phyloP scores from a whole-genome alignment of 2,329 filamentous ascomycete genomes.

The Rachicladosporium sp. region DNA sequence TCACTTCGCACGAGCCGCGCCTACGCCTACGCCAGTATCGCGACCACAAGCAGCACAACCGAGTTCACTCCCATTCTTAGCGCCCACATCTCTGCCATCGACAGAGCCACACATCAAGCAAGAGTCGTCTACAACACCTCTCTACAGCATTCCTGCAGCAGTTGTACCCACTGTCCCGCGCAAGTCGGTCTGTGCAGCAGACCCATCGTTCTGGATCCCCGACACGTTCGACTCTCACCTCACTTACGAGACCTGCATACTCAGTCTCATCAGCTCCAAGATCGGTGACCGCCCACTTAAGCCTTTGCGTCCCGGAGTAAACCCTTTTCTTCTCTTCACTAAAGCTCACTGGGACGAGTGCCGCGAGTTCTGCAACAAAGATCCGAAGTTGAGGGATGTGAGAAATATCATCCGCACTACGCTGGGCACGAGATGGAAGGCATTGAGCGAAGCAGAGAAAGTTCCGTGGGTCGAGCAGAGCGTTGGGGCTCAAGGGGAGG shows the following conservation, averaged over 20 bases:
- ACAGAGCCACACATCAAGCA: conserved; percentile 14
- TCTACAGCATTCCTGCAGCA: conserved; percentile 2
- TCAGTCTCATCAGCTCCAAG: conserved; percentile 41
- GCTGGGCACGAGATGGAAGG: conserved; percentile 84
- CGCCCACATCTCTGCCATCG: too few relatives aligned
- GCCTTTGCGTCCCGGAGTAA: conserved; percentile 62
- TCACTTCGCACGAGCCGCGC: conserved; percentile 35
- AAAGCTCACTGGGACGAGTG: conserved; percentile 56
- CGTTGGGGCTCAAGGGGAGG: conserved; percentile 54
- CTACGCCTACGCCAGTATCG: conserved; percentile 3
- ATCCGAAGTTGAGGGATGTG: conserved; percentile 53
- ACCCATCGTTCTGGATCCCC: conserved; percentile 21
- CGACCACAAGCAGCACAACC: conserved; percentile 12
- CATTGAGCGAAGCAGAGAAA: conserved; percentile 56
- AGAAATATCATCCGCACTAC: conserved; percentile 69
- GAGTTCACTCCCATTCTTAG: too few relatives aligned
- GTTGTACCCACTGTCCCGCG: conserved; percentile 11
- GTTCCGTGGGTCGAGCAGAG: conserved; percentile 68
- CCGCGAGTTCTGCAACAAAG: conserved; percentile 50
- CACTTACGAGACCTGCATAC: conserved; percentile 46
- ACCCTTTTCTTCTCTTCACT: conserved; percentile 82
- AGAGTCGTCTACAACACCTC: conserved; percentile 9
- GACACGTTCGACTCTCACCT: conserved; percentile 22
- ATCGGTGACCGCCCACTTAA: conserved; percentile 65
- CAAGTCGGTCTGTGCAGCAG: conserved; percentile 20